Evolutionary conservation across 2,329 filamentous ascomycete species (phyloP), one percentile per base, ranked within the genome.

Genomic region (Neophaeococcomyces aloes): DNA sequence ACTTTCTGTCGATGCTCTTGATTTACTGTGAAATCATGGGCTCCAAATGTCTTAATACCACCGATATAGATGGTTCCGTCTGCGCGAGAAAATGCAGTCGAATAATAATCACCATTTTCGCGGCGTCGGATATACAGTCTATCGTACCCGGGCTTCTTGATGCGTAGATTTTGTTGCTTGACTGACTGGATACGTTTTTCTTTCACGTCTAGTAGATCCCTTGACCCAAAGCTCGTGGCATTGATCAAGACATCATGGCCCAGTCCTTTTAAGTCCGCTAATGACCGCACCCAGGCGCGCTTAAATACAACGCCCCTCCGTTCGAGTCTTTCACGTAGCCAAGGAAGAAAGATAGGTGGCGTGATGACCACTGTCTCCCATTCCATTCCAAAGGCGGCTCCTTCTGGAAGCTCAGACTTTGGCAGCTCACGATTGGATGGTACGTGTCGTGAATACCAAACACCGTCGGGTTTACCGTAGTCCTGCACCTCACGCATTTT

Each of bases 161-260:
- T 48, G 10, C 53, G 37, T 13, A 56, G 29, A 14, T 55, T 57
- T 47, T 58, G 56, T 3, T 54, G 53, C 2, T 56, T 47, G n/a
- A 58, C 47, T 18, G 46, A 18, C 41, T 53, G 48, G 7, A 56
- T 39, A 11, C 48, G 32, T 21, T 44, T 23, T 30, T 55, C 53
- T 11, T 13, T 15, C 3, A 56, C 47, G 41, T 56, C 56, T 1
- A 17, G 15, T 14, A 58, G 42, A 13, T 38, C 47, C 13, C 39
- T 38, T 4, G 56, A 39, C 7, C 56, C 56, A 14, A 42, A 34
- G 49, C 17, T 29, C 3, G 50, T 53, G 13, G 57, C 56, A 31
- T 59, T 58, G 41, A 58, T 43, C 8, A 59, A 45, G 11, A 57
- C 46, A 29, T 58, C 55, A 29, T 57, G 53, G 11, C 48, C 53